Conservation (phyloP, 305 asterid species). For the Striga hermonthica region DNA sequence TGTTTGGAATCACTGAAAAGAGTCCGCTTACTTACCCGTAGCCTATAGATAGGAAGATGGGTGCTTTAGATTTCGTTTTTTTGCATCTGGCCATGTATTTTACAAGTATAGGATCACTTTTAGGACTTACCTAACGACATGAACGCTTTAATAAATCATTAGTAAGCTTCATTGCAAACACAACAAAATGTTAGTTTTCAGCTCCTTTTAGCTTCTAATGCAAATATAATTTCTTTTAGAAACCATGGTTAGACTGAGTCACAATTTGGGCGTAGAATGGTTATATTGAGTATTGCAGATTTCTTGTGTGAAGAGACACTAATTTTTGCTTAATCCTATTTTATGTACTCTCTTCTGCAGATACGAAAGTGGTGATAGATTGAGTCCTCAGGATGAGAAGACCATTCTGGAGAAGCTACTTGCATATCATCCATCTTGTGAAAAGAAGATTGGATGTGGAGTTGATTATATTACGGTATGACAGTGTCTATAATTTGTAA, state of each 20-base stretch:
- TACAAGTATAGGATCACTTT: no score
- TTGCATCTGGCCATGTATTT: no score
- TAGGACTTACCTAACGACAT: no score
- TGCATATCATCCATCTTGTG: constrained; percentile 80
- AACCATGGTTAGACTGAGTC: neutral
- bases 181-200: no score
- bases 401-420: constrained; percentile 77
- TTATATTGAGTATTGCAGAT: neutral
- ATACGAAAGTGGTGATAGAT: constrained; percentile 69
- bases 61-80: no score
- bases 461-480: constrained; percentile 72
- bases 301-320: constrained; percentile 1
- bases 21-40: neutral
- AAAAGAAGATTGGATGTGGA: constrained; percentile 81
- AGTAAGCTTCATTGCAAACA: no score
- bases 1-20: no score
- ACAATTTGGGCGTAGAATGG: no score
- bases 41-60: neutral
- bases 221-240: no score
- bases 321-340: neutral
- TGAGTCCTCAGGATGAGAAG: constrained; percentile 81
- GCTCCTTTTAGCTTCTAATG: neutral
- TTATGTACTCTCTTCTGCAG: constrained; percentile 41
- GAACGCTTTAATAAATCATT: no score
- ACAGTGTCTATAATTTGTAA: neutral